Evolutionary conservation across 2,329 filamentous ascomycete genomes (phyloP), one percentile per base, ranked within the genome.

Genomic region (Volutella citrinella): DNA sequence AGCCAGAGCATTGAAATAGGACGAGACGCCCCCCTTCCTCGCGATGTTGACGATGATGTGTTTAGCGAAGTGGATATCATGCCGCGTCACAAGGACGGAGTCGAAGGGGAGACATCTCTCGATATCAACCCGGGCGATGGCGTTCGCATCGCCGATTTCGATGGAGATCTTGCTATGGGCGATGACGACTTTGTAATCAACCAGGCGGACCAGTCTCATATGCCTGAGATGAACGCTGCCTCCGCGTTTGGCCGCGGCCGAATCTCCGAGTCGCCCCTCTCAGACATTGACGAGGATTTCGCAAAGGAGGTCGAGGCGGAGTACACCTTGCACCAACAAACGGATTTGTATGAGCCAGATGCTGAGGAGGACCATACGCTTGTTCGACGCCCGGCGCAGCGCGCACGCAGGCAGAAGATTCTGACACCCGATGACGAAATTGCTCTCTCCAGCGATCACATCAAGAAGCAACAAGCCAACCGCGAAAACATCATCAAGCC

Each of bases 401-500:
- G 86, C 41, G 78, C 80, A 38, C 74, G 70, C 59, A 87, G 86
- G 63, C 82, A 87, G 50, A 95, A 85, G 64, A 70, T 95, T 16
- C 78, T 97, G 34, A 78, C 79, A 40, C 80, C 86, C n/a, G 94
- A 98, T 52, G 69, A 79, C 12, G 76, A 87, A 46, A 95, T 87
- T 14, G 81, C 87, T 54, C 74, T 95, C 20, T 81, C 82, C 10
- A 85, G 75, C 49, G 72, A 71, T 19, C 80, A 91, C 46, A 89
- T 98, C 64, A 88, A 87, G 59, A 81, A 85, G 45, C 88, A 94
- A 58, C 89, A 95, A 58, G 75, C 81, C 37, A 87, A 95, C 57
- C 84, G 86, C 45, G 84, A 87, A 27, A 87, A 84, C 52, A 97
- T 97, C 42, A 72, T 95, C 37, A 90, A 85, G 62, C 78, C 84